Conservation (phyloP, 169 alveolate species). For the Neospora caninum region DNA sequence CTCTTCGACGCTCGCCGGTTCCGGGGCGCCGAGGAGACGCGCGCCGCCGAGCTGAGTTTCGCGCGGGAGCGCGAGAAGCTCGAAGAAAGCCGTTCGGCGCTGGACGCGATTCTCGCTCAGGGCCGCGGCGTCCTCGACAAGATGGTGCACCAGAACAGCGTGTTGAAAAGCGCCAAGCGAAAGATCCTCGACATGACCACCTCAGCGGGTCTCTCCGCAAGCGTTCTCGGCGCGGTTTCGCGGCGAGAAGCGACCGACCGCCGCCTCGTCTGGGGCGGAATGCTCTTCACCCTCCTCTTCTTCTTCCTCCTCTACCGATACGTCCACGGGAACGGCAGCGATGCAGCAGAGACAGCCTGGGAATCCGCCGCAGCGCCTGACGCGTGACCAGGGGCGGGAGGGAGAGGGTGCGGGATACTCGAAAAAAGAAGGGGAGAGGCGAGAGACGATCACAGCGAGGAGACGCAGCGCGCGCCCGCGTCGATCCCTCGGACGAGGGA, state of each 20-base stretch:
- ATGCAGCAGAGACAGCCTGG: background rate
- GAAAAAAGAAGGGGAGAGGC: too few species aligned
- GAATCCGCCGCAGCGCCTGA: background rate
- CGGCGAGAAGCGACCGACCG: conserved; percentile 60
- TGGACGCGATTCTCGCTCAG: conserved; percentile 57
- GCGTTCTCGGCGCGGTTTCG: conserved; percentile 53
- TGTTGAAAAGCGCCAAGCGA: conserved; percentile 60
- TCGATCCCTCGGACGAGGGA: too few species aligned
- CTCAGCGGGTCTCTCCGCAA: conserved; percentile 62
- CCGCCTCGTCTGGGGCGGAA: conserved; percentile 61
- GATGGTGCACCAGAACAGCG: conserved; percentile 57
- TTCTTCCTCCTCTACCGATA: conserved; percentile 63
- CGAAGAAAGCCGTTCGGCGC: conserved; percentile 55
- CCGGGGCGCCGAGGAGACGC: background rate
- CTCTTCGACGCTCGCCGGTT: background rate
- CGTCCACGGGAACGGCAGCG: conserved; percentile 33
- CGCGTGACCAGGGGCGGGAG: too few species aligned
- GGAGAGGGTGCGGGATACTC: too few species aligned
- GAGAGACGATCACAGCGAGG: too few species aligned
- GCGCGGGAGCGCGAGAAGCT: conserved; percentile 61
- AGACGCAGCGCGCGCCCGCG: too few species aligned
- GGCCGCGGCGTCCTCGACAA: conserved; percentile 61
- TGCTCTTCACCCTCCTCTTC: conserved; percentile 58
- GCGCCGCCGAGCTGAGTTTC: conserved; percentile 48
- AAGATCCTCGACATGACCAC: conserved; percentile 66